These are phyloP conservation scores for Mycena kentingensis DNA, from an alignment of 768 basidiomycete genomes.

Conservation along the genomic window DNA sequence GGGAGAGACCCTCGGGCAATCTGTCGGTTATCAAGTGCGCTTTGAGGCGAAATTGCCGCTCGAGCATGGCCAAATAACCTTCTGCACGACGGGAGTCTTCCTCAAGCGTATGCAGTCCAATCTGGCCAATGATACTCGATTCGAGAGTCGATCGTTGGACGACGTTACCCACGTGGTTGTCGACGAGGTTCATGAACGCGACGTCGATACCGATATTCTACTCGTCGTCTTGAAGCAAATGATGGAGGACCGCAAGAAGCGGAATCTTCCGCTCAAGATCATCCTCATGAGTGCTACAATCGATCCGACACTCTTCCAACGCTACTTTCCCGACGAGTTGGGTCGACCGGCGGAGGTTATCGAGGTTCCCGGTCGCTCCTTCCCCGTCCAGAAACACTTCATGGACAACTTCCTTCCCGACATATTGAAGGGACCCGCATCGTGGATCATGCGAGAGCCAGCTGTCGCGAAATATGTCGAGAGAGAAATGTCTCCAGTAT, in stretches of 20 bases:
- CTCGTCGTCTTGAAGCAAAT: conserved; percentile 88
- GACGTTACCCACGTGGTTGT: conserved; percentile 88
- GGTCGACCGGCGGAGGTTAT: conserved; percentile 68
- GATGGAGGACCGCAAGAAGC: conserved; percentile 69
- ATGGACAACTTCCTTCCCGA: conserved; percentile 74
- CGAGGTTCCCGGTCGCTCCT: conserved; percentile 88
- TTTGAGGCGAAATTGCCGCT: conserved; percentile 83
- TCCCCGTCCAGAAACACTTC: conserved; percentile 81
- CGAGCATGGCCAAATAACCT: conserved; percentile 82
- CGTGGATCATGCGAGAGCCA: conserved; percentile 74
- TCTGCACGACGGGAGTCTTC: conserved; percentile 92
- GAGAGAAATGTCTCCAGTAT: conserved; percentile 45
- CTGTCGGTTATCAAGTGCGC: conserved; percentile 90
- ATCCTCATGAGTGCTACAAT: conserved; percentile 97
- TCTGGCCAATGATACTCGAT: conserved; percentile 45
- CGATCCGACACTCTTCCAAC: conserved; percentile 84
- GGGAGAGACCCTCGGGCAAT: conserved; percentile 66
- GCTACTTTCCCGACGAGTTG: conserved; percentile 73
- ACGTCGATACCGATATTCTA: conserved; percentile 88
- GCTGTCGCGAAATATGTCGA: conserved; percentile 70
- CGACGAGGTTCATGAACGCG: conserved; percentile 96
- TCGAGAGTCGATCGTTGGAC: conserved; percentile 54
- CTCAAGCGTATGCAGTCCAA: conserved; percentile 82
- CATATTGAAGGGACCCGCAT: conserved; percentile 43
- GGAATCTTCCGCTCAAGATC: conserved; percentile 76